phyloP scores from a whole-genome alignment of 176 grass and related monocot genomes.

The Aegilops longissima region DNA sequence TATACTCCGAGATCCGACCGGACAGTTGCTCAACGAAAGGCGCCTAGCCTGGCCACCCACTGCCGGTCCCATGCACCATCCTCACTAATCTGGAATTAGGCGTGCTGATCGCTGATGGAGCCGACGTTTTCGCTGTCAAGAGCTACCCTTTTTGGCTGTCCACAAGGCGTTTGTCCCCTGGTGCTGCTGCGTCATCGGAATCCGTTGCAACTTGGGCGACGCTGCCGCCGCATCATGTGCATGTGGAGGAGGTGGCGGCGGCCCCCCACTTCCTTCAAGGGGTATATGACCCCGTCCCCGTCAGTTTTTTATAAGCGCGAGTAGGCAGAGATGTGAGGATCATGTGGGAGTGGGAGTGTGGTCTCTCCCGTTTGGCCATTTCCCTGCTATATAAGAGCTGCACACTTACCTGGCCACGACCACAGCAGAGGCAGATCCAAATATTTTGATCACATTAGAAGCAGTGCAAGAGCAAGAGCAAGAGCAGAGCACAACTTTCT shows the following conservation, averaged over 20 bases:
- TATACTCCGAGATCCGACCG: neutral
- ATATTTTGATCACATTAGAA: neutral
- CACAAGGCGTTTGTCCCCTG: constrained; percentile 21
- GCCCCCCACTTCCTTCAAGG: constrained; percentile 27
- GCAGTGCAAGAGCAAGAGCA: neutral
- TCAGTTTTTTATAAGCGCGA: neutral
- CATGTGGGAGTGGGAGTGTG: neutral
- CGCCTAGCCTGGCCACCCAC: neutral
- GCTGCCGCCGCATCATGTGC: constrained; percentile 31
- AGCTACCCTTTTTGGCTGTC: neutral
- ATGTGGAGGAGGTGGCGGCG: neutral
- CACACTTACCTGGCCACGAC: neutral
- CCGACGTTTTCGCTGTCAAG: neutral
- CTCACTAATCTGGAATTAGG: neutral
- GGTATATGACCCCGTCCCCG: constrained; percentile 32
- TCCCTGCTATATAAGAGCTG: neutral
- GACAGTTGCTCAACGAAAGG: constrained; percentile 4
- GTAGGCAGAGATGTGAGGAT: neutral
- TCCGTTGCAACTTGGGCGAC: constrained; percentile 22
- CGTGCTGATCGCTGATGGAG: neutral
- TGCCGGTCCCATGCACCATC: neutral
- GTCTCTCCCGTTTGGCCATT: neutral
- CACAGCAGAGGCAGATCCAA: neutral
- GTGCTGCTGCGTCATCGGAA: neutral
- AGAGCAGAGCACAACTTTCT: neutral